Conservation (phyloP, 768 basidiomycete genomes). For the Grammothele lineata region DNA sequence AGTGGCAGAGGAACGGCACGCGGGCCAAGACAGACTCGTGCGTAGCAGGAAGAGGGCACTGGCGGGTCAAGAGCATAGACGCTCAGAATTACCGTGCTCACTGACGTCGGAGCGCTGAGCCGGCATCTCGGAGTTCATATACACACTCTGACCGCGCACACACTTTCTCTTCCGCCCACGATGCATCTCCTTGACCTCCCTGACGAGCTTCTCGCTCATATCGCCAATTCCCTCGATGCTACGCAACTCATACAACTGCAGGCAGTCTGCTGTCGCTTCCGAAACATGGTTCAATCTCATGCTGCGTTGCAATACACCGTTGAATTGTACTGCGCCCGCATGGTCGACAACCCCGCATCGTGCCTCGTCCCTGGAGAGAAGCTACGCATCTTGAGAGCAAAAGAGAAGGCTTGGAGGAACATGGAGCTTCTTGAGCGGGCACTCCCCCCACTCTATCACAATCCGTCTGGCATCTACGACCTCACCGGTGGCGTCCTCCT, state of each 20-base stretch:
- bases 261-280: slow-evolving; percentile 2
- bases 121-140: no score
- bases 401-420: slow-evolving; percentile 12
- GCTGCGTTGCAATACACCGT: slow-evolving; percentile 15
- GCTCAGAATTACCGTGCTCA: no score
- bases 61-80: no score
- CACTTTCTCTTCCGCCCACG: background rate
- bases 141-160: no score
- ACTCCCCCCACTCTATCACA: slow-evolving; percentile 7
- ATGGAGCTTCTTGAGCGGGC: slow-evolving; percentile 8
- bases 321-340: slow-evolving; percentile 9
- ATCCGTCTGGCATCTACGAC: slow-evolving; percentile 23
- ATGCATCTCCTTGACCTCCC: slow-evolving; percentile 16
- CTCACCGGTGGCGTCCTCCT: slow-evolving; percentile 21
- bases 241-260: background rate
- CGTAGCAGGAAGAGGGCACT: no score
- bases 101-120: no score
- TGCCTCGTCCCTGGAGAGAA: slow-evolving; percentile 12
- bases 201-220: slow-evolving; percentile 15
- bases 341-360: slow-evolving; percentile 15
- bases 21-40: no score
- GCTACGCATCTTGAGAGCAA: slow-evolving; percentile 4
- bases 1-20: no score
- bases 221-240: slow-evolving; percentile 8
- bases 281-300: slow-evolving; percentile 4